Evolutionary conservation across 1,284 basidiomycete genomes (phyloP).

Genomic region (Ceratobasidium sp.): DNA sequence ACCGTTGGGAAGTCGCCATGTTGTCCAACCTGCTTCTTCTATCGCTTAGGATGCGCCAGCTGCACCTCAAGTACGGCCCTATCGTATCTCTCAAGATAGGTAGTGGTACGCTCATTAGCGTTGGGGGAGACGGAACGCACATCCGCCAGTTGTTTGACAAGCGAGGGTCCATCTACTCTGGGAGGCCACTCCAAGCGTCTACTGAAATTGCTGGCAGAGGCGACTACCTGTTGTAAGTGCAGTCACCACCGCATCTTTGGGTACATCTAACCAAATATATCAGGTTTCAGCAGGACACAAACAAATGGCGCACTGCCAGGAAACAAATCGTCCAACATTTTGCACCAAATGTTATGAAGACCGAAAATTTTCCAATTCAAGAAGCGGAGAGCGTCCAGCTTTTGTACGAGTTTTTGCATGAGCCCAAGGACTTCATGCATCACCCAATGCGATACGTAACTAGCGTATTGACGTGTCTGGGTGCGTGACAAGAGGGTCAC

Average conservation of each 20-base stretch:
- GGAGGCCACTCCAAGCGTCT: background rate
- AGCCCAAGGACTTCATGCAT: conserved; percentile 31
- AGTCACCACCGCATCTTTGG: too few species aligned
- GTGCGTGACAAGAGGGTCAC: background rate
- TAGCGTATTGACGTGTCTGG: conserved; percentile 37
- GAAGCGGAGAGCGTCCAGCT: conserved; percentile 43
- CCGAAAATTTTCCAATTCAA: conserved; percentile 9
- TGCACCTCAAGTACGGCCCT: conserved; percentile 37
- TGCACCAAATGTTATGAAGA: conserved; percentile 16
- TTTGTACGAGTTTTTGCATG: conserved; percentile 37
- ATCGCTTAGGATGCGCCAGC: conserved; percentile 3
- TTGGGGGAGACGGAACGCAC: conserved; percentile 39
- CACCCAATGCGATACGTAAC: conserved; percentile 43
- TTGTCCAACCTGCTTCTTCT: background rate
- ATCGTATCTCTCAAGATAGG: conserved; percentile 34
- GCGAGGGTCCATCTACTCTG: conserved; percentile 39
- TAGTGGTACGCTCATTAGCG: conserved; percentile 13
- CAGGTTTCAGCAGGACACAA: conserved; percentile 34
- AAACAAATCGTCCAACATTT: conserved; percentile 39
- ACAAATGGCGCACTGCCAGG: conserved; percentile 30
- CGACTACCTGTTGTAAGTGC: conserved; percentile 26
- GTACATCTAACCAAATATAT: background rate
- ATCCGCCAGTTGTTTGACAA: conserved; percentile 38
- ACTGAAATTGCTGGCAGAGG: conserved; percentile 35
- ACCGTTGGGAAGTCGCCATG: background rate